phyloP scores from a whole-genome alignment of 2,329 filamentous ascomycete genomes.

The Arthrobotrys conoides region DNA sequence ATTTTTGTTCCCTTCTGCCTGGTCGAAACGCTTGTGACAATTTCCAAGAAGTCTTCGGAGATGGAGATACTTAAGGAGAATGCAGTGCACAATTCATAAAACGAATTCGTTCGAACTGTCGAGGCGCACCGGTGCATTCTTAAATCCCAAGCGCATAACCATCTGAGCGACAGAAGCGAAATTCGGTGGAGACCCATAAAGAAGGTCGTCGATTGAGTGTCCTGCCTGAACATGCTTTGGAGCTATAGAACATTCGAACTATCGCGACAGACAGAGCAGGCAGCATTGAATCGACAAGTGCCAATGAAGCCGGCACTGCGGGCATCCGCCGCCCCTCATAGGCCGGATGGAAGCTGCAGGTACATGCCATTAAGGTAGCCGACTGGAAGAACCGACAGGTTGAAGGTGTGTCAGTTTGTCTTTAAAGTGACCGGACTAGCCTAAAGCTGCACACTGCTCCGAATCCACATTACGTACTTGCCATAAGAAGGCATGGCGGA shows the following conservation, averaged over 20 bases:
- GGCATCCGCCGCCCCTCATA: constrained; percentile 22
- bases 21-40: constrained; percentile 36
- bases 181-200: constrained; percentile 23
- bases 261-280: constrained; percentile 25
- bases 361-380: constrained; percentile 4
- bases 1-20: not conserved
- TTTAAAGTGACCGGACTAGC: constrained; percentile 3
- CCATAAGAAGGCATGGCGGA: constrained; percentile 13
- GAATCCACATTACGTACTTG: constrained; percentile 22
- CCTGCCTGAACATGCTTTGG: constrained; percentile 17
- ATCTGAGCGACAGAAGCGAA: constrained; percentile 20
- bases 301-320: constrained; percentile 17
- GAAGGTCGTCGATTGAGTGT: constrained; percentile 20
- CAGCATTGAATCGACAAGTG: constrained; percentile 11
- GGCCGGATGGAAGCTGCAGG: constrained; percentile 25
- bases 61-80: constrained; percentile 34
- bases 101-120: constrained; percentile 5
- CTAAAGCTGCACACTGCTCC: constrained; percentile 21
- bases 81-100: constrained; percentile 9
- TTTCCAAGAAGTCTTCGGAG: constrained; percentile 20
- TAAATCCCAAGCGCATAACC: constrained; percentile 33
- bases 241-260: constrained; percentile 13
- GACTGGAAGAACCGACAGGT: constrained; percentile 3
- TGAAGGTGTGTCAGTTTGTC: constrained; percentile 18
- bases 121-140: constrained; percentile 25